phyloP scores from a whole-genome alignment of 345 rosid genomes.

The Acer saccharum region DNA sequence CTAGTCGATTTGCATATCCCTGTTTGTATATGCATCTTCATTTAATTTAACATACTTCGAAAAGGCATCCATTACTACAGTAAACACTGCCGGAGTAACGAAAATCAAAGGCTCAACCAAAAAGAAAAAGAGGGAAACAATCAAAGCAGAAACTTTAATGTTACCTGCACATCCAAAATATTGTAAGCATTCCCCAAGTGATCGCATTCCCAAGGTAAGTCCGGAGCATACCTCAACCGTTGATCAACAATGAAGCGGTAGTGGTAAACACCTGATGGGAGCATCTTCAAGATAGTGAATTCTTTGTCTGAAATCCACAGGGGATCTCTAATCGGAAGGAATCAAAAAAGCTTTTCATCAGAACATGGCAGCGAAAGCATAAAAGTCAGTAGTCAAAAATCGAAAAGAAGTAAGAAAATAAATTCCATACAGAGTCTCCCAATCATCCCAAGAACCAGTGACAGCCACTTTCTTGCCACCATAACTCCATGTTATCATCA shows the following conservation, averaged over 20 bases:
- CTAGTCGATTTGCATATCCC: background rate
- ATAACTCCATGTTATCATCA: slow-evolving; percentile 57
- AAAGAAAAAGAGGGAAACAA: background rate
- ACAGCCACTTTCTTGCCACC: slow-evolving; percentile 61
- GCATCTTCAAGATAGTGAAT: slow-evolving; percentile 52
- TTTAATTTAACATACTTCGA: background rate
- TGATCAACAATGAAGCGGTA: slow-evolving; percentile 61
- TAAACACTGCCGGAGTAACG: background rate
- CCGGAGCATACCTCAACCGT: slow-evolving; percentile 39
- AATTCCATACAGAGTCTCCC: slow-evolving; percentile 44
- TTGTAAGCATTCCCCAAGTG: slow-evolving; percentile 46
- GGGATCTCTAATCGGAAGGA: slow-evolving; percentile 38
- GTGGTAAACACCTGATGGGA: slow-evolving; percentile 58
- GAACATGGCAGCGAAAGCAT: background rate
- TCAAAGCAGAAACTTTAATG: background rate
- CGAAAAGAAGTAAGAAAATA: slow-evolving; percentile 4
- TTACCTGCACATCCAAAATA: slow-evolving; percentile 62
- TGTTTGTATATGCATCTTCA: background rate
- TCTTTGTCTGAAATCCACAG: slow-evolving; percentile 51
- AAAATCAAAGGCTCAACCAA: background rate
- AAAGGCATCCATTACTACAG: background rate
- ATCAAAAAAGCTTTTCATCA: background rate
- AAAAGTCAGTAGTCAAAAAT: background rate
- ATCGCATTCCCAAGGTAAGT: slow-evolving; percentile 51
- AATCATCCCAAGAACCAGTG: slow-evolving; percentile 75